Conservation (phyloP, 2,329 filamentous ascomycete species). For the Colletotrichum echinochloae region DNA sequence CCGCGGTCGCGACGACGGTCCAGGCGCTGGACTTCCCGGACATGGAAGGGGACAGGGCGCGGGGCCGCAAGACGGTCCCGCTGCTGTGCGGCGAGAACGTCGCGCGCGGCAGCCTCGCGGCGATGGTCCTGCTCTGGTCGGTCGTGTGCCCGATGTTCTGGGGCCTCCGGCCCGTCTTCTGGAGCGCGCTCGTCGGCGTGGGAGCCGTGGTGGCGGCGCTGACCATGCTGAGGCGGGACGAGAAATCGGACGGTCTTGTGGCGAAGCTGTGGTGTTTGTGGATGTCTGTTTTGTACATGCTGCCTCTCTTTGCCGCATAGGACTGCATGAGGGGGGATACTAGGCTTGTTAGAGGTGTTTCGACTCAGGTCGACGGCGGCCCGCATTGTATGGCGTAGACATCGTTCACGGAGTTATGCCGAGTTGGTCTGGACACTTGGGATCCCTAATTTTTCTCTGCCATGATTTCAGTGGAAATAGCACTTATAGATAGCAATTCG, state of each 20-base stretch:
- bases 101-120: constrained; percentile 39
- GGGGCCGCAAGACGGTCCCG: constrained; percentile 46
- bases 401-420: background rate
- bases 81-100: constrained; percentile 44
- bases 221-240: constrained; percentile 38
- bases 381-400: background rate
- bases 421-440: background rate
- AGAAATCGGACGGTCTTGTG: constrained; percentile 43
- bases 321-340: background rate
- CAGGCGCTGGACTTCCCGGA: constrained; percentile 46
- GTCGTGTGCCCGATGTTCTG: constrained; percentile 4
- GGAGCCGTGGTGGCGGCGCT: constrained; percentile 34
- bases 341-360: no score
- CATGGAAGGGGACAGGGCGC: constrained; percentile 45
- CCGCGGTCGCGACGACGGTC: constrained; percentile 45
- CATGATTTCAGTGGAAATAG: no score
- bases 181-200: constrained; percentile 18
- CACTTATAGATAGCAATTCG: no score
- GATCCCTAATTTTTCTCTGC: no score
- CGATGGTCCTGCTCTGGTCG: constrained; percentile 38
- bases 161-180: background rate
- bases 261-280: constrained; percentile 46
- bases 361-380: no score
- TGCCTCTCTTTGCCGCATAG: constrained; percentile 34
- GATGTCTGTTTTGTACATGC: constrained; percentile 42